Evolutionary conservation across 2,329 filamentous ascomycete species (phyloP), one percentile per base, ranked within the genome.

Genomic region (Cercospora sp.): DNA sequence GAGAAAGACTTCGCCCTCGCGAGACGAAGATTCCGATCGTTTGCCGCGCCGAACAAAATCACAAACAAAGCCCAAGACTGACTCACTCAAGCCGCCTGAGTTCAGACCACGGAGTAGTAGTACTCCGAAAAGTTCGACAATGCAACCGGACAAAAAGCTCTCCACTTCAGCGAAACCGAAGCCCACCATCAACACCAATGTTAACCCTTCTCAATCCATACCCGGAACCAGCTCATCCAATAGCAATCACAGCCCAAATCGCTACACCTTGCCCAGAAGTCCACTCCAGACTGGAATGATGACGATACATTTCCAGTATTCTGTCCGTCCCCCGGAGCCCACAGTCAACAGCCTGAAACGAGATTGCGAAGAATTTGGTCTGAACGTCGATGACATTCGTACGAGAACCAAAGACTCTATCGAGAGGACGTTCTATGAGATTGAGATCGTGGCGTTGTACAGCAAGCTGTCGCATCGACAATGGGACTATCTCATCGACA

Each of bases 341-440:
- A 28, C 16, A 2, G 36, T 61, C 31, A 28, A 61, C 23, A 61
- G 59, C 8, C 31, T 61, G 10, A 61, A 45, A 39, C 31, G 31
- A 39, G 59, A 61, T 20, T 33, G 31, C 9, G 59, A 45, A 61
- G 23, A 45, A 18, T 45, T 39, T 12, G 59, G 59, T 12, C 31
- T 61, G 2, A 61, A 61, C 6, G 8, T 26, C 33, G 36, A 61
- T 26, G 59, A 61, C 16, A 39, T 61, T 4, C 59, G 36, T 2
- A 33, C 23, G 26, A 33, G 36, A n/a, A 61, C 59, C 10, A 61
- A 61, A 18, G 59, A 61, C 12, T 61, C 59, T 12, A 39, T 39
- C 3, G 59, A 61, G 10, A 61, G 59, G 23, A 61, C 59, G 1
- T 61, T 61, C 59, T 61, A 61, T 7, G 59, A 61, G 36, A 45